Conservation (phyloP, 2,329 filamentous ascomycete genomes). For the Verticillium tricorpus region DNA sequence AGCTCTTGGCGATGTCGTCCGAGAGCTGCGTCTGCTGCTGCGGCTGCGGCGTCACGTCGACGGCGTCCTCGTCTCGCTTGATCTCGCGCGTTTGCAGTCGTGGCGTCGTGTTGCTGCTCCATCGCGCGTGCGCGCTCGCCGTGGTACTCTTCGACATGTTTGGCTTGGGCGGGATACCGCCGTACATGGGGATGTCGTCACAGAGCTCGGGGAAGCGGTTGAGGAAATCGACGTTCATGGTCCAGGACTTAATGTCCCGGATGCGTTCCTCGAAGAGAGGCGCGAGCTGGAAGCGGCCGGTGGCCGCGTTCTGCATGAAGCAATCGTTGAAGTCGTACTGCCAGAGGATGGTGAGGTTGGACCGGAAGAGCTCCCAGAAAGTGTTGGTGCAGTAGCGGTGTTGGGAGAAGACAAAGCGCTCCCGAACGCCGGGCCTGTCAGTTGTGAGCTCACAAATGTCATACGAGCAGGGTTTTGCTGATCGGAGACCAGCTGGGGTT, state of each 20-base stretch:
- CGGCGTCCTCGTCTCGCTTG: neutral
- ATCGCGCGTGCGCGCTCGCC: neutral
- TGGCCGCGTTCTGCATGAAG: slow-evolving; percentile 18
- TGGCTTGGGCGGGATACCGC: neutral
- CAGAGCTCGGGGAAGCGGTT: slow-evolving; percentile 19
- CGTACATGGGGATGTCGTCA: slow-evolving; percentile 23
- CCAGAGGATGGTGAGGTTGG: slow-evolving; percentile 19
- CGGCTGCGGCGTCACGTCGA: neutral
- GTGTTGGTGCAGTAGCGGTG: slow-evolving; percentile 23
- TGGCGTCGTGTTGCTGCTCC: neutral
- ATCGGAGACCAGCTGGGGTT: too few relatives aligned
- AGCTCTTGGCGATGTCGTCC: neutral
- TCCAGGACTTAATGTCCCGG: slow-evolving; percentile 22
- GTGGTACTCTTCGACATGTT: neutral
- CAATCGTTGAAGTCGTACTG: slow-evolving; percentile 19
- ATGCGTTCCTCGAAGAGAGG: slow-evolving; percentile 19
- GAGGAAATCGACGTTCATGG: slow-evolving; percentile 22
- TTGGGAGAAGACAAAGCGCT: slow-evolving; percentile 23
- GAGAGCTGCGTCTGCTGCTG: neutral
- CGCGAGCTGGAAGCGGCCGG: slow-evolving; percentile 18
- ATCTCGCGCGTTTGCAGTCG: neutral
- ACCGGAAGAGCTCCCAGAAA: slow-evolving; percentile 21
- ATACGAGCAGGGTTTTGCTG: too few relatives aligned
- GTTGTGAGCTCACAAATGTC: neutral
- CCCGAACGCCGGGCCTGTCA: slow-evolving; percentile 21